A percentile compares a stretch with the other conserved stretches of the same genome.
phyloP scores from a whole-genome alignment of 495 filamentous ascomycete genomes.

The Penicillium lividum region DNA sequence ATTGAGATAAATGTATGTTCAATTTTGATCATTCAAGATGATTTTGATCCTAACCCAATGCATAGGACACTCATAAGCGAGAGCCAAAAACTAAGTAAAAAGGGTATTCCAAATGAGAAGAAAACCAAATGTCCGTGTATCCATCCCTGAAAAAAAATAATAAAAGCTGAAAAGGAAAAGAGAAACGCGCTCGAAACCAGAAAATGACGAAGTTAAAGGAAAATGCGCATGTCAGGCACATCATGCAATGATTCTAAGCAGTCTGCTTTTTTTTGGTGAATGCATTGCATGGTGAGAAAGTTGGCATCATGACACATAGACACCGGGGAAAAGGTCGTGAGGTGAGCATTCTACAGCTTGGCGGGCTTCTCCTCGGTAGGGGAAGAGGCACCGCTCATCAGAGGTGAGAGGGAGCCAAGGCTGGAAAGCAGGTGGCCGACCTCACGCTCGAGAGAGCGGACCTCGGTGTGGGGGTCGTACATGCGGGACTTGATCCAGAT shows the following conservation, averaged over 20 bases:
- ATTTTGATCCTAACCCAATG: constrained; percentile 9
- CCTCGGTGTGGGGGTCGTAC: constrained; percentile 74
- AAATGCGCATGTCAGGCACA: constrained; percentile 9
- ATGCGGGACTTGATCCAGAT: constrained; percentile 77
- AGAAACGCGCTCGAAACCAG: constrained; percentile 36
- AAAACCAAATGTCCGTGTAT: constrained; percentile 17
- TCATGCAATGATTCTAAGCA: constrained; percentile 27
- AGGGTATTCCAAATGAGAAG: constrained; percentile 29
- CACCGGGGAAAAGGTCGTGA: constrained; percentile 10
- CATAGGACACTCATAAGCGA: constrained; percentile 7
- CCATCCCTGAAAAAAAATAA: constrained; percentile 23
- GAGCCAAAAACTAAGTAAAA: constrained; percentile 12
- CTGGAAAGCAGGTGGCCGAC: constrained; percentile 50
- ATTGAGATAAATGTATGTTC: constrained; percentile 1
- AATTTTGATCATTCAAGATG: constrained; percentile 9
- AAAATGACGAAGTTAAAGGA: constrained; percentile 18
- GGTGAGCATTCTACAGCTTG: constrained; percentile 42
- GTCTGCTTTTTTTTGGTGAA: neutral
- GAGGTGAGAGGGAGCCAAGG: constrained; percentile 35
- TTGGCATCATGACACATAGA: neutral
- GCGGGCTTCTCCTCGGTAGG: constrained; percentile 42
- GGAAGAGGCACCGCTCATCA: constrained; percentile 30
- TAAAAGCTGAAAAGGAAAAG: constrained; percentile 17
- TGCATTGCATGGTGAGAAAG: neutral
- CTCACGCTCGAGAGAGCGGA: constrained; percentile 57